Base-by-base conservation (phyloP, 176 grass and related monocot genomes). In the Oryza glumipatula region DNA sequence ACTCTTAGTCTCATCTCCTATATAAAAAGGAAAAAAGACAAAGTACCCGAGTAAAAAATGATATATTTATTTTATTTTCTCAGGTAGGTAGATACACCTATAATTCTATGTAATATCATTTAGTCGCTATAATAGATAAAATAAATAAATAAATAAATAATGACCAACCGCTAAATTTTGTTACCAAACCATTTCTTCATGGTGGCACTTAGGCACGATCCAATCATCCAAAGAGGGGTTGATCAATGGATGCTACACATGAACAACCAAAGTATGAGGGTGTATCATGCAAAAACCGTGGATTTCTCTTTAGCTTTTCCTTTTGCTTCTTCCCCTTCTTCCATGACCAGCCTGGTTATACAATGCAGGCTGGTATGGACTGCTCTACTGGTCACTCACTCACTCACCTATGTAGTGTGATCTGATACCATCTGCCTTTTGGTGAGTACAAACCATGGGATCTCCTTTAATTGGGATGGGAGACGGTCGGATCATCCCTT, bases 401-500 rank as follows among this genome's bases (percentile, higher is more conserved):
- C 9, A n/a, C 43, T 26, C 5, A 21, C n/a, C n/a, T 63, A 8
- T 23, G 58, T 44, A 63, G n/a, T 38, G 66, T 61, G 51, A 39
- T 58, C n/a, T 60, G 80, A 44, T 46, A 30, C 63, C 36, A 28
- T 82, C 21, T 30, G 3, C 35, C 70, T 83, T 73, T 74, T 16
- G 51, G 54, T 16, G 21, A 52, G 44, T 8, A 10, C 39, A 30
- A 30, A 16, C 47, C 36, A 35, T 73, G 32, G 76, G 80, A 88
- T 74, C 68, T 68, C 9, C 82, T 89, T 89, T 65, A 70, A 16
- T 81, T 4, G 65, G 68, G 82, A 85, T 74, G 84, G 8, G 73
- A 35, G 73, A 28, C 79, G 79, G 67, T 78, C 24, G 79, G 65
- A 76, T 81, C 71, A 49, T 28, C 32, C 19, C 77, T 86, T 52